A percentile compares a stretch with the other conserved stretches of the same genome.
Evolutionary conservation across 129 eudicot genomes (phyloP).

Genomic region (Gnaphalium uliginosum): DNA sequence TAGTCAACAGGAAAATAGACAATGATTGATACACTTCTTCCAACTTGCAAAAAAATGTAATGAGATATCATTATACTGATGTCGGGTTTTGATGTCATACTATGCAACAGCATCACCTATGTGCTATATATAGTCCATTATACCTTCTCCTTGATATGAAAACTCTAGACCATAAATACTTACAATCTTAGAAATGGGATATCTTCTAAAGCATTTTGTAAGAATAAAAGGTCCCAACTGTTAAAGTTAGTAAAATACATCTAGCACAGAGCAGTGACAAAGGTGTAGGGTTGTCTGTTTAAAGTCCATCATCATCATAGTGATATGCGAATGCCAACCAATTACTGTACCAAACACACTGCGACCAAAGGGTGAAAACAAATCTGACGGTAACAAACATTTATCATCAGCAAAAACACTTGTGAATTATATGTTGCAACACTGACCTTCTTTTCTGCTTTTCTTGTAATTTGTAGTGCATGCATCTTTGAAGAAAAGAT

Average conservation of each 20-base stretch:
- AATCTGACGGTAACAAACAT: neutral
- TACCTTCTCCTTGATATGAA: neutral
- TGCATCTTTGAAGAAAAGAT: slow-evolving; percentile 80
- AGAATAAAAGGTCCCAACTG: neutral
- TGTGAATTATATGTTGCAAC: slow-evolving; percentile 14
- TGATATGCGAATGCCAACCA: neutral
- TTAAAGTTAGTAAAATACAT: neutral
- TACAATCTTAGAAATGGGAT: neutral
- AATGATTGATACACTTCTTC: neutral
- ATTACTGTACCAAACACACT: neutral
- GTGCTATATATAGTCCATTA: neutral
- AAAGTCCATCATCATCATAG: neutral
- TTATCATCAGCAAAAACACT: slow-evolving; percentile 16
- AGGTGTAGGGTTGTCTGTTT: slow-evolving; percentile 2
- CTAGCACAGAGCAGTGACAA: neutral
- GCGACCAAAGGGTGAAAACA: slow-evolving; percentile 1
- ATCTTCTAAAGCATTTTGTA: neutral
- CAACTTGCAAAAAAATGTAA: neutral
- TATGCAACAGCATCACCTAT: neutral
- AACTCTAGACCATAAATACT: neutral
- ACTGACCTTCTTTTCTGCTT: slow-evolving; percentile 67
- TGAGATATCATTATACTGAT: neutral
- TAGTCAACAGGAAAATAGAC: no score
- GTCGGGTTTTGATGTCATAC: neutral
- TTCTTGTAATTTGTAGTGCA: slow-evolving; percentile 73